These are phyloP conservation scores for Penicillium aurantiogriseum DNA, from an alignment of 2,329 filamentous ascomycete genomes.

Conservation along the genomic window DNA sequence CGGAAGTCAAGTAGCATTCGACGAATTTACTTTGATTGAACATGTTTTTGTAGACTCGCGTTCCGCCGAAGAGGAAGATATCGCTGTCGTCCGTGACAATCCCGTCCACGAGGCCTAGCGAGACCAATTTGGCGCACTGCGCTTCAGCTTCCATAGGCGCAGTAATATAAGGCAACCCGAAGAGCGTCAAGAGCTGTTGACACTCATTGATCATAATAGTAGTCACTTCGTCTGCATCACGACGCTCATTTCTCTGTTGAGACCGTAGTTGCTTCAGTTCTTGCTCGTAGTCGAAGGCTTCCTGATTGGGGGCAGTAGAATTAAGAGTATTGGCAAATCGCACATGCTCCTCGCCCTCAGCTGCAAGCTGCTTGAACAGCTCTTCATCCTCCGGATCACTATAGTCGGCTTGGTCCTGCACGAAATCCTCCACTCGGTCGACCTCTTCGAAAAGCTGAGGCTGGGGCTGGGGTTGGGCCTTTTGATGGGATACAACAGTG, in stretches of 20 bases:
- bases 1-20: conserved; percentile 83
- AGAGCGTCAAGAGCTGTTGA: conserved; percentile 82
- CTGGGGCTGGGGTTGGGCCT: neutral
- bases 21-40: conserved; percentile 98
- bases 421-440: conserved; percentile 27
- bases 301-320: conserved; percentile 67
- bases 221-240: conserved; percentile 95
- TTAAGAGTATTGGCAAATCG: conserved; percentile 88
- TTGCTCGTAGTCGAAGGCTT: conserved; percentile 75
- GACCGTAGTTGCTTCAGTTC: conserved; percentile 82
- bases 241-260: conserved; percentile 95
- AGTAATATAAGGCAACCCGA: conserved; percentile 93
- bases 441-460: conserved; percentile 10
- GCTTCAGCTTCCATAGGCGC: conserved; percentile 99
- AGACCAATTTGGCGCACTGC: conserved; percentile 89
- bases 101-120: conserved; percentile 84
- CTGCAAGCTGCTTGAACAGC: conserved; percentile 77
- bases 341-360: conserved; percentile 90
- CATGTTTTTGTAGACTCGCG: conserved; percentile 98
- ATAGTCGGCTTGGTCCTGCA: conserved; percentile 59
- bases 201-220: conserved; percentile 96
- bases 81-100: conserved; percentile 98
- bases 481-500: conserved; percentile 27
- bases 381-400: conserved; percentile 93
- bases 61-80: conserved; percentile 94